These are phyloP conservation scores for Collybiopsis confluens DNA, from an alignment of 768 basidiomycete species.

Conservation along the genomic window DNA sequence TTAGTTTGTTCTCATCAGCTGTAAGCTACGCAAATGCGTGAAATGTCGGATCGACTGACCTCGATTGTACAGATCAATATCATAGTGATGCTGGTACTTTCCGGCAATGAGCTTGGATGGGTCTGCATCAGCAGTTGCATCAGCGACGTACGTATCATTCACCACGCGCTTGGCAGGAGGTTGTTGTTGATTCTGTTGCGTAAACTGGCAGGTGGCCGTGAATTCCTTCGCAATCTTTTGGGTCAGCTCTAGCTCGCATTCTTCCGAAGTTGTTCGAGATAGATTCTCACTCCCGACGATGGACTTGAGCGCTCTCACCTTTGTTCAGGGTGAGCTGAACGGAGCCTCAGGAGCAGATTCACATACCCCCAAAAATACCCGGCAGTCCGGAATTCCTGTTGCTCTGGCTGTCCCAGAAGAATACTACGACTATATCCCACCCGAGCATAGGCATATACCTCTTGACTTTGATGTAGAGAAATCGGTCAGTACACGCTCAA, in stretches of 20 bases:
- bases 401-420: neutral
- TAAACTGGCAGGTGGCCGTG: neutral
- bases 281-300: slow-evolving; percentile 3
- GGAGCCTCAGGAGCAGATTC: neutral
- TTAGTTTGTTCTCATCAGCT: slow-evolving; percentile 1
- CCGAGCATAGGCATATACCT: neutral
- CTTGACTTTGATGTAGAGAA: neutral
- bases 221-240: slow-evolving; percentile 5
- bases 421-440: slow-evolving; percentile 5
- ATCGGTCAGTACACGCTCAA: neutral
- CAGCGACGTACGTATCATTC: neutral
- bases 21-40: too few relatives aligned
- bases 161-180: too few relatives aligned
- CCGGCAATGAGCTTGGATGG: slow-evolving; percentile 6
- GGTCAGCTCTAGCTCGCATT: neutral
- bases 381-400: neutral
- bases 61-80: slow-evolving; percentile 5
- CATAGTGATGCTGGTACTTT: neutral
- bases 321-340: neutral
- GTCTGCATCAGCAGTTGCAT: slow-evolving; percentile 5
- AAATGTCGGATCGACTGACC: too few relatives aligned
- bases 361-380: neutral
- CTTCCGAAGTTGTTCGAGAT: neutral
- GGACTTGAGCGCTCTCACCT: slow-evolving; percentile 7
- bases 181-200: too few relatives aligned